Evolutionary conservation across 768 basidiomycete species (phyloP), one percentile per base, ranked within the genome.

Genomic region (Trametes punicea): DNA sequence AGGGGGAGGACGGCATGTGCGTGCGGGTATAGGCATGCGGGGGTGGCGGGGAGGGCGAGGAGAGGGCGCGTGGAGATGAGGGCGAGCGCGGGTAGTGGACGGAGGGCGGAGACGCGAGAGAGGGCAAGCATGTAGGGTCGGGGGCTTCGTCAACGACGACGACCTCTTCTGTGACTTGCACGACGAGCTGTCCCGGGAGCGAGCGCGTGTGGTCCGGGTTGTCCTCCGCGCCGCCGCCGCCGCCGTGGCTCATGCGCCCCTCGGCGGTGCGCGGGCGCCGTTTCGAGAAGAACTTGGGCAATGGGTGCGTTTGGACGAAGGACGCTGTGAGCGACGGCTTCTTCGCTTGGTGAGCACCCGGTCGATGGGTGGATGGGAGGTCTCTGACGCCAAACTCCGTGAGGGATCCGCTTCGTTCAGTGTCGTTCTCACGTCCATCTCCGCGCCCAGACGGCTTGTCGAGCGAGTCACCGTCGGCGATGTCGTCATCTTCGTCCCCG

Each of bases 221-320:
- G 51, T 46, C 42, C 11, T 44, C 29, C 2, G 13, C 18, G 40
- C 42, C n/a, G 10, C 25, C 45, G 16, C 6, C 13, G 6, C 20
- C 31, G 11, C n/a, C 34, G 31, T 26, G 11, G 42, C 40, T 41
- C 16, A 21, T 18, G 21, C 40, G 40, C 5, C 21, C 40, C 40
- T 53, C 51, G 3, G 51, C 51, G 5, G 51, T 53, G 23, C 51
- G 51, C 40, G 51, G 51, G 34, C 51, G 51, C n/a, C 51, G 51
- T 33, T 36, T 53, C 16, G 23, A 13, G 7, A 44, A 23, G 30
- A 53, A 27, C 41, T 53, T 53, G 20, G 51, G 42, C 5, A 46
- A 23, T 10, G 33, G 39, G 53, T 30, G 41, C 30, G 34, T 44
- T 21, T 41, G 51, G 5, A 21, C 33, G 25, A 45, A n/a, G 9